These are phyloP conservation scores for Botrytis elliptica DNA, from an alignment of 2,329 filamentous ascomycete species.

Conservation along the genomic window DNA sequence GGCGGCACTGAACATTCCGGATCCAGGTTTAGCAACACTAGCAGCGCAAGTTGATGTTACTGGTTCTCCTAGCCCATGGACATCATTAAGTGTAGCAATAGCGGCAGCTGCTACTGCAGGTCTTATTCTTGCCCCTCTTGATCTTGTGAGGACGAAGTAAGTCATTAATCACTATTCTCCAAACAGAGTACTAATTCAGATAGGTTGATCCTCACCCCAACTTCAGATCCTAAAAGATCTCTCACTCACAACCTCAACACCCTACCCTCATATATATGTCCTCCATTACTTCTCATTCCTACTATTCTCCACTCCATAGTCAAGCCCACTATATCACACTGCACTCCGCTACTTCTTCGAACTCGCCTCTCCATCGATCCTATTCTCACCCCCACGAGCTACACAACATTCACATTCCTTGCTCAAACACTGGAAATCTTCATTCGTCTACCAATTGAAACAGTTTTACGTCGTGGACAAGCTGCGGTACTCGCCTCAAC, in stretches of 20 bases:
- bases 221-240: slow-evolving; percentile 73
- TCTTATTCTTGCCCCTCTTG: slow-evolving; percentile 79
- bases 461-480: slow-evolving; percentile 84
- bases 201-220: slow-evolving; percentile 79
- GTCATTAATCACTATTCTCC: slow-evolving; percentile 1
- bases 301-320: slow-evolving; percentile 83
- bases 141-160: slow-evolving; percentile 77
- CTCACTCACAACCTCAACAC: slow-evolving; percentile 68
- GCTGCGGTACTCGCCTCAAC: slow-evolving; percentile 60
- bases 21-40: slow-evolving; percentile 62
- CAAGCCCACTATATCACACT: slow-evolving; percentile 78
- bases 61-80: slow-evolving; percentile 80
- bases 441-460: slow-evolving; percentile 86
- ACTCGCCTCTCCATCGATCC: slow-evolving; percentile 83
- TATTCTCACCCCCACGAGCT: slow-evolving; percentile 74
- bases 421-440: slow-evolving; percentile 78
- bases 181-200: slow-evolving; percentile 35
- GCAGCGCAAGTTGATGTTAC: slow-evolving; percentile 56
- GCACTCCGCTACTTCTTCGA: slow-evolving; percentile 80
- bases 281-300: slow-evolving; percentile 70
- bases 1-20: slow-evolving; percentile 85
- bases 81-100: slow-evolving; percentile 72
- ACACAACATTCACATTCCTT: slow-evolving; percentile 79
- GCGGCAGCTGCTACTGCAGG: slow-evolving; percentile 69
- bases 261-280: slow-evolving; percentile 75